Evolutionary conservation across 805 yeast genomes (phyloP), one percentile per base, ranked within the genome.

Genomic region (Monosporozyma aerobia): DNA sequence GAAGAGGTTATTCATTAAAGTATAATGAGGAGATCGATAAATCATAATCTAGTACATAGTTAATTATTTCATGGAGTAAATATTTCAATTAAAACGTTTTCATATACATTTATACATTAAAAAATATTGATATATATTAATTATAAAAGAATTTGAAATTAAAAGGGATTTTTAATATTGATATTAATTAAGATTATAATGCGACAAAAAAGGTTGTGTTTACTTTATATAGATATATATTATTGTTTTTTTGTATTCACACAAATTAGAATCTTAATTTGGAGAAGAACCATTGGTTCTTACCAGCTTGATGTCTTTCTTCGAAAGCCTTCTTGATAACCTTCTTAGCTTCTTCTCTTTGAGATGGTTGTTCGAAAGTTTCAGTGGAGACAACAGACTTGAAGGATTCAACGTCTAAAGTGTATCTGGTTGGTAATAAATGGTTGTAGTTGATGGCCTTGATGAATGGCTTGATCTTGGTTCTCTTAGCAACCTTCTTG

Each of bases 201-300:
- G 25, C 25, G 43, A 16, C 14, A 39, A 8, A 39, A 39, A 39
- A 39, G 25, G 25, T 7, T 39, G 29, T 27, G 29, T 39, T 39
- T 39, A 39, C 25, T 19, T 39, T 39, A 19, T 39, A 39, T 39
- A 39, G 25, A 39, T 39, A 39, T 41, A 44, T 44, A 51, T 51
- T 27, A 27, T 27, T 27, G 29, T 27, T 27, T 27, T 27, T 52
- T 35, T 35, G 19, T 13, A 13, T 35, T 14, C 16, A 35, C 39
- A 35, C 51, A 54, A 59, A 62, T 82, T 87, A 88, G 80, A 88
- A 88, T 80, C 85, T 83, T 75, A 88, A 85, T 82, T 94, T 94
- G 78, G 96, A 84, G 90, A 94, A 94, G 84, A 94, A 94, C 99
- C 99, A 94, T 81, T 90, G 90, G 90, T 92, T 92, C 87, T 94